These are phyloP conservation scores for Onygena corvina DNA, from an alignment of 2,329 filamentous ascomycete species.

Conservation along the genomic window DNA sequence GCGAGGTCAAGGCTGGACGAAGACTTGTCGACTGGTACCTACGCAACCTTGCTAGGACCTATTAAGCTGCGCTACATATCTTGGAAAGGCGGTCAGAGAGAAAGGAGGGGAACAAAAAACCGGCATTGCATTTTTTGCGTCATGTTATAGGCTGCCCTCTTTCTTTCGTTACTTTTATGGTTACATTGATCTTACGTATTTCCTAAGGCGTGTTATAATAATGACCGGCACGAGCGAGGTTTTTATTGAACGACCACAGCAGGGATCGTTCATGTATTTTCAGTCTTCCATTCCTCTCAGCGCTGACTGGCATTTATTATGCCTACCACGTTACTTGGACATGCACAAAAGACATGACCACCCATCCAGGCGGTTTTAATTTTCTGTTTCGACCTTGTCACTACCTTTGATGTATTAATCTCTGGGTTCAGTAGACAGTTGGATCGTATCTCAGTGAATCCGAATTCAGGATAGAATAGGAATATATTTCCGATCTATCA, in stretches of 20 bases:
- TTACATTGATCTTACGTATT: neutral
- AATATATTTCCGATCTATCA: no score
- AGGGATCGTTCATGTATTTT: no score
- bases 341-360: neutral
- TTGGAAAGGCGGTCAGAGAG: neutral
- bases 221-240: neutral
- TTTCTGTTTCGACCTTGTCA: constrained; percentile 1
- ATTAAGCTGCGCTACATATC: constrained; percentile 42
- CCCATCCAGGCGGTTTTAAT: neutral
- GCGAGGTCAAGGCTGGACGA: constrained; percentile 93
- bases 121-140: constrained; percentile 2
- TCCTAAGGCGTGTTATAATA: neutral
- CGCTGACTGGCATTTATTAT: no score
- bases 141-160: neutral
- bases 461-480: no score
- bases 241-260: no score
- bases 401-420: constrained; percentile 1
- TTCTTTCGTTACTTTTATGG: neutral
- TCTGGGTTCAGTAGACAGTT: constrained; percentile 4
- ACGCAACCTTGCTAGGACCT: constrained; percentile 88
- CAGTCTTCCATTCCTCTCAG: no score
- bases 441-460: neutral
- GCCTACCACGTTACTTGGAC: neutral
- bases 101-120: neutral
- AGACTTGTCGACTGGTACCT: constrained; percentile 99